These are phyloP conservation scores for Megacollybia marginata DNA, from an alignment of 768 basidiomycete species.

Conservation along the genomic window DNA sequence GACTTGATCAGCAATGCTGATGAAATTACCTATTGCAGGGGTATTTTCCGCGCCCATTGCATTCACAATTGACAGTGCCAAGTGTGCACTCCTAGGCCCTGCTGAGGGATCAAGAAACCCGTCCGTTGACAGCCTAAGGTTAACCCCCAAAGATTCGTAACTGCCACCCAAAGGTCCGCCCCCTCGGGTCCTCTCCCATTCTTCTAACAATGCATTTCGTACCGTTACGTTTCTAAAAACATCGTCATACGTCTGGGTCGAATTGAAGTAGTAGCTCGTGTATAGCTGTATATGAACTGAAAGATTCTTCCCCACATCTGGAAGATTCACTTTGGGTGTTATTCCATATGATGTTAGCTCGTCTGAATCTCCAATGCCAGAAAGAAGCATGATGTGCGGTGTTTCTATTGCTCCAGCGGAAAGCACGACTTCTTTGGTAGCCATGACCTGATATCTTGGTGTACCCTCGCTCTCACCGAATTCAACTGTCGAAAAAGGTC, in stretches of 20 bases:
- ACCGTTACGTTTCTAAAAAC: conserved; percentile 2
- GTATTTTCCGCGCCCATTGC: background rate
- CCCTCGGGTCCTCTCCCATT: conserved; percentile 1
- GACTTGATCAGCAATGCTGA: conserved; percentile 3
- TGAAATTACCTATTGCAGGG: conserved; percentile 1
- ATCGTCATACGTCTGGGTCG: conserved; percentile 2
- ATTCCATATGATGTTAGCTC: conserved; percentile 2
- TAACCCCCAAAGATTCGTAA: conserved; percentile 3
- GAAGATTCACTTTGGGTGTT: conserved; percentile 5
- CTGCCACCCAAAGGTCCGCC: conserved; percentile 3
- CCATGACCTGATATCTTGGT: conserved; percentile 4
- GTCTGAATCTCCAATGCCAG: conserved; percentile 11
- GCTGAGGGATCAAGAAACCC: conserved; percentile 1
- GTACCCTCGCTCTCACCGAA: conserved; percentile 1
- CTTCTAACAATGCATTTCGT: background rate
- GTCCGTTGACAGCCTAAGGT: background rate
- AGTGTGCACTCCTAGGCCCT: background rate
- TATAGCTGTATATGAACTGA: conserved; percentile 6
- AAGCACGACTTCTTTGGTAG: conserved; percentile 17
- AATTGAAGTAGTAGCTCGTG: conserved; percentile 3
- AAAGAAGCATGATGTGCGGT: conserved; percentile 10
- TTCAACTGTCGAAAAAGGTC: background rate
- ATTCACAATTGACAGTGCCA: conserved; percentile 4
- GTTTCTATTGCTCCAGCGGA: conserved; percentile 19
- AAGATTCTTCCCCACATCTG: conserved; percentile 8